Percentiles rank a stretch among this genome's conserved stretches.
These are phyloP conservation scores for Oxyria digyna DNA, from an alignment of 148 eudicot species.

Conservation along the genomic window DNA sequence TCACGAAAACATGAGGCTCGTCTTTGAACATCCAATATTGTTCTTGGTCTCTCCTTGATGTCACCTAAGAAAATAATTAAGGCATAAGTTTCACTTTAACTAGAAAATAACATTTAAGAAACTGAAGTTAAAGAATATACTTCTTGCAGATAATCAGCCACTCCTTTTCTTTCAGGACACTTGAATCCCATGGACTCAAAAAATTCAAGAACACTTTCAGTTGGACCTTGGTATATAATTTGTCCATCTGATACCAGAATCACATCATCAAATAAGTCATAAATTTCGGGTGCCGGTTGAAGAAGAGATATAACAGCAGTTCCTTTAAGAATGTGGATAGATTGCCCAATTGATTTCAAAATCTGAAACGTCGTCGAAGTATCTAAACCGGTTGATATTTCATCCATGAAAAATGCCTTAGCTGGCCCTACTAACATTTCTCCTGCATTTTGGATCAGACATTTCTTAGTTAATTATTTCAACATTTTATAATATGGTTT, in stretches of 20 bases:
- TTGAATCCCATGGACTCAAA: slow-evolving; percentile 33
- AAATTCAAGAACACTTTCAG: slow-evolving; percentile 68
- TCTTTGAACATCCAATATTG: slow-evolving; percentile 24
- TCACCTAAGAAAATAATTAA: slow-evolving; percentile 17
- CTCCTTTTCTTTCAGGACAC: slow-evolving; percentile 16
- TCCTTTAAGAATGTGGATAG: slow-evolving; percentile 73
- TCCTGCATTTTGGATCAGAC: slow-evolving; percentile 22
- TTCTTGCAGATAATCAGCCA: slow-evolving; percentile 15
- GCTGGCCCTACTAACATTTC: slow-evolving; percentile 95
- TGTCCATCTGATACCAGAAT: slow-evolving; percentile 78
- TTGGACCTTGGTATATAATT: slow-evolving; percentile 82
- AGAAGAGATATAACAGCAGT: slow-evolving; percentile 73
- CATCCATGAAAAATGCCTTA: slow-evolving; percentile 82
- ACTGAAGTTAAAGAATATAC: background rate
- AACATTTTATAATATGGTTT: background rate
- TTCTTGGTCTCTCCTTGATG: slow-evolving; percentile 35
- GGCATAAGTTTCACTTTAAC: background rate
- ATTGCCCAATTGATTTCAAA: slow-evolving; percentile 65
- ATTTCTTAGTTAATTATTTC: background rate
- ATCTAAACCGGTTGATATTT: slow-evolving; percentile 86
- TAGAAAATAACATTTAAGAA: background rate
- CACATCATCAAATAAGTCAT: slow-evolving; percentile 73
- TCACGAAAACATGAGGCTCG: background rate
- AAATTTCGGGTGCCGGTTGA: slow-evolving; percentile 89
- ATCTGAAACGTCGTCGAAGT: slow-evolving; percentile 89